Evolutionary conservation across 169 alveolate genomes (phyloP).

Genomic region (Cryptosporidium tyzzeri): DNA sequence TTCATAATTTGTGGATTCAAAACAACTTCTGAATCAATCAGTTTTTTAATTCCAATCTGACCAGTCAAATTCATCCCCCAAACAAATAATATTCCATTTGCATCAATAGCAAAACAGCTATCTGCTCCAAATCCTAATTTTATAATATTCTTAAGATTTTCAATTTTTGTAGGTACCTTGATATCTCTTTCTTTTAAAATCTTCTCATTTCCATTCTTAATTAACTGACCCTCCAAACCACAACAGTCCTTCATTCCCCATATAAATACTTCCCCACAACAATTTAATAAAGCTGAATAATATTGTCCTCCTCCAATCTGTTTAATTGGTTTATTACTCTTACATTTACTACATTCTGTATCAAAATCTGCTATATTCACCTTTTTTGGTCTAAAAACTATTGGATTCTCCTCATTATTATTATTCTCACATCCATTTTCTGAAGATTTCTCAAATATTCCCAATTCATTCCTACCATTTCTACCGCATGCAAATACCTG

Average conservation of each 20-base stretch:
- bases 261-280: constrained; percentile 82
- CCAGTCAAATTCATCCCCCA: constrained; percentile 75
- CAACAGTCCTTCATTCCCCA: constrained; percentile 86
- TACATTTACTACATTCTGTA: constrained; percentile 11
- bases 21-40: constrained; percentile 16
- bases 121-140: constrained; percentile 64
- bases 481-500: constrained; percentile 87
- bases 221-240: constrained; percentile 68
- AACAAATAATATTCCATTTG: constrained; percentile 14
- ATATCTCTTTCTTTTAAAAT: constrained; percentile 21
- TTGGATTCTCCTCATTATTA: neutral
- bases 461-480: constrained; percentile 87
- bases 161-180: constrained; percentile 40
- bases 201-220: neutral
- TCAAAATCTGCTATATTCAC: constrained; percentile 41
- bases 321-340: constrained; percentile 78
- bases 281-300: constrained; percentile 83
- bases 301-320: constrained; percentile 88
- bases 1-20: constrained; percentile 39
- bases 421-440: constrained; percentile 11
- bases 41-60: constrained; percentile 31
- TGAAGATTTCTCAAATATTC: constrained; percentile 73
- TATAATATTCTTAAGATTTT: constrained; percentile 3
- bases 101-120: constrained; percentile 56
- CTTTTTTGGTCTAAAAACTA: constrained; percentile 25